Evolutionary conservation across 2,329 filamentous ascomycete genomes (phyloP), one percentile per base, ranked within the genome.

Genomic region (Corinectria fuckeliana): DNA sequence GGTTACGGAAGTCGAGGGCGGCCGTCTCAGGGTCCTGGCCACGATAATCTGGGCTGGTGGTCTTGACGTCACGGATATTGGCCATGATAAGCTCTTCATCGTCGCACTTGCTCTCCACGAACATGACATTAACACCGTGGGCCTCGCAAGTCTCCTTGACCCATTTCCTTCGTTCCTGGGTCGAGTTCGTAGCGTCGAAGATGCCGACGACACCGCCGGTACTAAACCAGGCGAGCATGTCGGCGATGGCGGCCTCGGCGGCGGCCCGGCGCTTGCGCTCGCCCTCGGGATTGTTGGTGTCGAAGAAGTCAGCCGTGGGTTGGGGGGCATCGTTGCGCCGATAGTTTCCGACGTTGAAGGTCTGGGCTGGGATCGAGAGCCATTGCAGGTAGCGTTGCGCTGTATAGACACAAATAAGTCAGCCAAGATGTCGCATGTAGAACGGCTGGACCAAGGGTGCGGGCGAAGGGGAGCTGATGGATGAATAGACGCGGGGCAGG

Each of bases 31-130:
- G 95, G 73, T 99, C 95, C 76, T 97, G 93, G 55, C 93, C 95
- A 58, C 88, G 82, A 75, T 99, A 99, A 78, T 99, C 95, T 2
- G 95, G 95, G 56, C 92, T 96, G 23, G 92, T 96, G 2, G 93
- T 94, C 83, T 99, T 99, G 72, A 99, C 95, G 74, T 97, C 93
- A 66, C 93, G 88, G 67, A 99, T 97, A 76, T 99, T 99, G 81
- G 89, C 91, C 93, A 97, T 97, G 79, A 99, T 97, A 66, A 98
- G 81, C 42, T 94, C 90, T 75, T 98, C 93, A 68, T 97, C 90
- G 73, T 99, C 94, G 75, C 95, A 99, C 74, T 95, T 96, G 69
- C 92, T 96, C 81, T 99, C 95, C 47, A 99, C 95, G 69, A 96
- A 99, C 47, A 99, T 81, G 9, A 96, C 93, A 74, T 97, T 93